Evolutionary conservation across 1,284 basidiomycete genomes (phyloP).

Genomic region (Austropuccinia psidii): DNA sequence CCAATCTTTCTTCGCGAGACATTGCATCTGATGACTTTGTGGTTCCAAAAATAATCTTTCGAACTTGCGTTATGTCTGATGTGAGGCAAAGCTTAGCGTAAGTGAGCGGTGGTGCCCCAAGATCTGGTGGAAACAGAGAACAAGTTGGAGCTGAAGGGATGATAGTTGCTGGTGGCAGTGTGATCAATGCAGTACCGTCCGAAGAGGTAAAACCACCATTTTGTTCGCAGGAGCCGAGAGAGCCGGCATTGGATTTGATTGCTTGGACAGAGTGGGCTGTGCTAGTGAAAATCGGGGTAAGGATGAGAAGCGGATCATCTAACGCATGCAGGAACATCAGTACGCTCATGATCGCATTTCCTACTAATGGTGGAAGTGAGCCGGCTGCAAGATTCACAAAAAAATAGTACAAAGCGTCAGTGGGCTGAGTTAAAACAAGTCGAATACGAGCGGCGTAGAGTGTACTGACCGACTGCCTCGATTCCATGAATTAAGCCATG

Average conservation of each 20-base stretch:
- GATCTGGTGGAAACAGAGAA: constrained; percentile 11
- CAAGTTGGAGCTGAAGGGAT: constrained; percentile 17
- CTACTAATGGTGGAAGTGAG: constrained; percentile 15
- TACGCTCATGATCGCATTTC: constrained; percentile 7
- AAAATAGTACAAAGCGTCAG: neutral
- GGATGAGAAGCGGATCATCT: constrained; percentile 36
- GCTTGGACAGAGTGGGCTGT: constrained; percentile 34
- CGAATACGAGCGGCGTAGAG: neutral
- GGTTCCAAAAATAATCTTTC: constrained; percentile 30
- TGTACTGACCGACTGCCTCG: constrained; percentile 15
- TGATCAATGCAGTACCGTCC: constrained; percentile 20
- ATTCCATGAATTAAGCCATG: constrained; percentile 31
- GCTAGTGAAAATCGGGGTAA: constrained; percentile 33
- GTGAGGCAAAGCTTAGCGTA: constrained; percentile 18
- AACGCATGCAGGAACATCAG: constrained; percentile 31
- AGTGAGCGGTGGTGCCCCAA: constrained; percentile 23
- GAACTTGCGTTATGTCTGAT: neutral
- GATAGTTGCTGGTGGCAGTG: constrained; percentile 3
- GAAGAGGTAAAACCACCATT: constrained; percentile 33
- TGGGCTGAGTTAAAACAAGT: too few species aligned
- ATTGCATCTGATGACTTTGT: constrained; percentile 2
- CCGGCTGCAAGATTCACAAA: constrained; percentile 9
- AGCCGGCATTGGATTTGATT: neutral
- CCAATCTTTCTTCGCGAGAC: constrained; percentile 20
- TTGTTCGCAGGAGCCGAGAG: neutral